These are phyloP conservation scores for Kalmusia sp. DNA, from an alignment of 2,329 filamentous ascomycete species.

Conservation along the genomic window DNA sequence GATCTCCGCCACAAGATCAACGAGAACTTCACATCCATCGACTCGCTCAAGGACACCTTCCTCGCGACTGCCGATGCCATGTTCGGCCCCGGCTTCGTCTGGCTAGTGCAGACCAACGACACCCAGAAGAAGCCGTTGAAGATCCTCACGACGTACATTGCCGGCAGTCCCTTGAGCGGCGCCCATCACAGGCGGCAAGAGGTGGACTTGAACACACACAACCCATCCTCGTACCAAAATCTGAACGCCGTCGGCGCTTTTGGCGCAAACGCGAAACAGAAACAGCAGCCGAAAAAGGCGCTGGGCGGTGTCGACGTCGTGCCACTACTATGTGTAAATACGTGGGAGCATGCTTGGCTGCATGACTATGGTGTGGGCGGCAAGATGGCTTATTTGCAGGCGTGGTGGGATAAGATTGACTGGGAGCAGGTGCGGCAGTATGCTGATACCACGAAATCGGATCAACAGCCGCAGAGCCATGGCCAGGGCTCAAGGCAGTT, in stretches of 20 bases:
- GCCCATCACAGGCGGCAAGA: slow-evolving; percentile 79
- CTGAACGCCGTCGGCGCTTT: slow-evolving; percentile 51
- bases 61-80: slow-evolving; percentile 82
- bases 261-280: slow-evolving; percentile 38
- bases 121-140: slow-evolving; percentile 60
- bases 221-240: slow-evolving; percentile 32
- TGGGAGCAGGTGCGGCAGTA: slow-evolving; percentile 72
- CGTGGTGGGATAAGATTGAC: slow-evolving; percentile 89
- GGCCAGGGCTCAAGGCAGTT: slow-evolving; percentile 5
- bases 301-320: slow-evolving; percentile 73
- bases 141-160: slow-evolving; percentile 88
- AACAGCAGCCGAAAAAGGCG: slow-evolving; percentile 52
- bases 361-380: slow-evolving; percentile 79
- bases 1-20: slow-evolving; percentile 69
- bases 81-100: slow-evolving; percentile 97
- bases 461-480: not conserved
- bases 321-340: slow-evolving; percentile 89
- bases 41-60: slow-evolving; percentile 82
- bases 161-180: slow-evolving; percentile 84
- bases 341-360: slow-evolving; percentile 95
- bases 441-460: slow-evolving; percentile 17
- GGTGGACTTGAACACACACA: slow-evolving; percentile 72
- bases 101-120: slow-evolving; percentile 72
- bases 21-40: slow-evolving; percentile 78
- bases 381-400: slow-evolving; percentile 76